Percentiles rank a stretch among this genome's conserved stretches.
These are phyloP conservation scores for Cryptococcus floricola DNA, from an alignment of 1,284 basidiomycete species.

Conservation along the genomic window DNA sequence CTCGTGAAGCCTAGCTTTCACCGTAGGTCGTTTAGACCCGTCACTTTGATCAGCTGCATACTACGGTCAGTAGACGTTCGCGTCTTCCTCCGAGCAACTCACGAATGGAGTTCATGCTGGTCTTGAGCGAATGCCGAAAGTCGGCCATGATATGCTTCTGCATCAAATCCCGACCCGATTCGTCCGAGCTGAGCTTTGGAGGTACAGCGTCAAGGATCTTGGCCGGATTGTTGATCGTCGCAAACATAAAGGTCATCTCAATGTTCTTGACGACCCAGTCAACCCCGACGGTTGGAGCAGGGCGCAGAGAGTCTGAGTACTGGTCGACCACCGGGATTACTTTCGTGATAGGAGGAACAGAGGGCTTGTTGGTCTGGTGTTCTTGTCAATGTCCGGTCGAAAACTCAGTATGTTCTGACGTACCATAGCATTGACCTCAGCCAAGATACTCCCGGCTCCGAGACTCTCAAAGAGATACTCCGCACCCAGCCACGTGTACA, in stretches of 20 bases:
- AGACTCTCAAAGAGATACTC: slow-evolving; percentile 8
- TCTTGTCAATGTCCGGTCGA: background rate
- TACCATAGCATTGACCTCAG: slow-evolving; percentile 1
- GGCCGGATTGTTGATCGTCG: slow-evolving; percentile 13
- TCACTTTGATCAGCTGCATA: slow-evolving; percentile 11
- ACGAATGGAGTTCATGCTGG: slow-evolving; percentile 11
- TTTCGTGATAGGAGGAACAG: slow-evolving; percentile 1
- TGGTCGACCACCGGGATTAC: background rate
- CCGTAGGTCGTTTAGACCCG: slow-evolving; percentile 4
- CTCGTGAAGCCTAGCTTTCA: slow-evolving; percentile 16
- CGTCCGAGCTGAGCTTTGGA: background rate
- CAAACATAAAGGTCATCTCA: slow-evolving; percentile 14
- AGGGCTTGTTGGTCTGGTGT: background rate
- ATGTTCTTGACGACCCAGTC: slow-evolving; percentile 10
- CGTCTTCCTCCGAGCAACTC: slow-evolving; percentile 1
- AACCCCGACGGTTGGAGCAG: slow-evolving; percentile 2
- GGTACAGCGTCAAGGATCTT: slow-evolving; percentile 7
- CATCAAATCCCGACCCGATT: slow-evolving; percentile 4
- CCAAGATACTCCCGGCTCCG: slow-evolving; percentile 5
- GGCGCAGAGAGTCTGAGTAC: background rate
- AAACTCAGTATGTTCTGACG: background rate
- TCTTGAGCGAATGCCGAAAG: slow-evolving; percentile 6
- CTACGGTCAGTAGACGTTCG: background rate
- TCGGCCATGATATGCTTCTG: slow-evolving; percentile 8
- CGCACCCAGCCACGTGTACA: slow-evolving; percentile 21